Evolutionary conservation across 257 asterid genomes (phyloP).

Genomic region (Misopates orontium): DNA sequence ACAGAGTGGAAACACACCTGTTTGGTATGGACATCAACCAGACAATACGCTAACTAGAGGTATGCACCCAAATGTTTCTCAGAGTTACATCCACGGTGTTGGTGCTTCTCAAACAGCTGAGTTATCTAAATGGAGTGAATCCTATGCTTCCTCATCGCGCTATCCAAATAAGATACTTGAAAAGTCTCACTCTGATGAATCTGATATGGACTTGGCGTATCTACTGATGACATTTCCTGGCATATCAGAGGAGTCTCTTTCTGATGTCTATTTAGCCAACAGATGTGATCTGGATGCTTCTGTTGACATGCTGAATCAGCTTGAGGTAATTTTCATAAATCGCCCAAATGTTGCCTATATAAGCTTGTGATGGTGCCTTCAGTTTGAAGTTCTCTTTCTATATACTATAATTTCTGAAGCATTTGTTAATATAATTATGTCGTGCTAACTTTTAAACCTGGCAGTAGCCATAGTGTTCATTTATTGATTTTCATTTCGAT

Average conservation of each 20-base stretch:
- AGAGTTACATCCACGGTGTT: slow-evolving; percentile 26
- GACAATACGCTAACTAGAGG: slow-evolving; percentile 34
- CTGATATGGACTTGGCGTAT: slow-evolving; percentile 61
- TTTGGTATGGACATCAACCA: slow-evolving; percentile 42
- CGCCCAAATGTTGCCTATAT: slow-evolving; percentile 5
- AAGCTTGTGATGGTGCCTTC: slow-evolving; percentile 2
- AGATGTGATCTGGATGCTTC: slow-evolving; percentile 62
- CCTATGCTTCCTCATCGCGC: slow-evolving; percentile 54
- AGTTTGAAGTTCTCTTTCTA: not conserved
- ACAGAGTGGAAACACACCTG: slow-evolving; percentile 41
- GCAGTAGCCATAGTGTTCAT: not conserved
- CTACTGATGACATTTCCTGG: slow-evolving; percentile 79
- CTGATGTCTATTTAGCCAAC: slow-evolving; percentile 68
- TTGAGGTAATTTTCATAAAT: slow-evolving; percentile 55
- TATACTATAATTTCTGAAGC: not conserved
- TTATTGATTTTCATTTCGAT: no score
- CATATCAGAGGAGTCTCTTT: slow-evolving; percentile 69
- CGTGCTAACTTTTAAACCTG: not conserved
- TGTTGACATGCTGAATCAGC: slow-evolving; percentile 75
- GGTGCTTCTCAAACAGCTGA: slow-evolving; percentile 36
- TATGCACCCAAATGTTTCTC: slow-evolving; percentile 31
- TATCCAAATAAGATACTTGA: slow-evolving; percentile 38
- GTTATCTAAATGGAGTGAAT: slow-evolving; percentile 38
- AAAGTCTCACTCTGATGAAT: slow-evolving; percentile 41
- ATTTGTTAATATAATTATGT: not conserved